These are phyloP conservation scores for Paraphaeosphaeria sporulosa DNA, from an alignment of 2,329 filamentous ascomycete species.

Conservation along the genomic window DNA sequence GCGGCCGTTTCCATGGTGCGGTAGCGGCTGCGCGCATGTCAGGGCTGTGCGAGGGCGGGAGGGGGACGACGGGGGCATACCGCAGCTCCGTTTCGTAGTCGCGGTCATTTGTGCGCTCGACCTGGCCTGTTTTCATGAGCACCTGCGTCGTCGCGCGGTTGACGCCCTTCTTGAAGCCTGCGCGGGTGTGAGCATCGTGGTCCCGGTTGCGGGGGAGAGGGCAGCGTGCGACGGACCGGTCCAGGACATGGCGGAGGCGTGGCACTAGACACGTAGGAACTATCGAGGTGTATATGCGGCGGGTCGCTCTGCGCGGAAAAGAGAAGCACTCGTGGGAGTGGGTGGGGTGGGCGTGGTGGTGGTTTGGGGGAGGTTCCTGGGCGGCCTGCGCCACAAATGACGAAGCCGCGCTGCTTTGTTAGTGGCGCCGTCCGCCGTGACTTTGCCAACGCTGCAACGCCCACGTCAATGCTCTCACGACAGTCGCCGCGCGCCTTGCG, in stretches of 20 bases:
- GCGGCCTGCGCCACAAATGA: conserved; percentile 36
- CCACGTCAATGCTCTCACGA: conserved; percentile 33
- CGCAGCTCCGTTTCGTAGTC: conserved; percentile 98
- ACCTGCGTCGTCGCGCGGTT: conserved; percentile 99
- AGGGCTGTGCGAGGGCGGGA: not conserved
- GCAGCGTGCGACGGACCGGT: conserved; percentile 61
- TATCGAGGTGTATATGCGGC: not conserved
- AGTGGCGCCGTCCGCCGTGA: conserved; percentile 16
- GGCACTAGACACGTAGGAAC: conserved; percentile 8
- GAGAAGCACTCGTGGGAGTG: conserved; percentile 11
- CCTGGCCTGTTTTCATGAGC: conserved; percentile 99
- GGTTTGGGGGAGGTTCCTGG: conserved; percentile 21
- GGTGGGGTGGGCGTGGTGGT: conserved; percentile 10
- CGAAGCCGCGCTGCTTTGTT: conserved; percentile 25
- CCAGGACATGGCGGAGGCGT: conserved; percentile 53
- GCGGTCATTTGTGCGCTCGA: conserved; percentile 97
- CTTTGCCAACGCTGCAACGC: conserved; percentile 7
- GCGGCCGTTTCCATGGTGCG: conserved; percentile 97
- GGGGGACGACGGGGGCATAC: conserved; percentile 52
- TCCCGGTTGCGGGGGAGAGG: conserved; percentile 9
- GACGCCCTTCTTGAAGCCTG: conserved; percentile 94
- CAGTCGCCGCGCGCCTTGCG: conserved; percentile 26
- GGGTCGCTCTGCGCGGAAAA: conserved; percentile 2
- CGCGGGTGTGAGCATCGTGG: conserved; percentile 30
- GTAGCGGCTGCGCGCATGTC: conserved; percentile 74